Evolutionary conservation across 2,329 filamentous ascomycete species (phyloP).

Genomic region (Monosporascus sp.): DNA sequence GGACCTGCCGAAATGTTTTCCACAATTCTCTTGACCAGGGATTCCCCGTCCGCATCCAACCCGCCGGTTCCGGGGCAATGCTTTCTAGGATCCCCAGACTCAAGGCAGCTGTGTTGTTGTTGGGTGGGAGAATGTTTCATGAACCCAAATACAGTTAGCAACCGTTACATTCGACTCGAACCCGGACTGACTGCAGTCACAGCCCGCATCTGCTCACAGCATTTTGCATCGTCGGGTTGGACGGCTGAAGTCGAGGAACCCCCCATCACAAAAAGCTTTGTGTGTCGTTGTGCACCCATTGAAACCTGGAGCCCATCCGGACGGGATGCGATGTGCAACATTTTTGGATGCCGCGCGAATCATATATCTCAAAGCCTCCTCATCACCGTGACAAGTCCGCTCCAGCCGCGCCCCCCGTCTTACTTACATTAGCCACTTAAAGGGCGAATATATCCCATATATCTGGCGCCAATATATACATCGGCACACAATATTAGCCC

Average conservation of each 20-base stretch:
- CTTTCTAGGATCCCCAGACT: not conserved
- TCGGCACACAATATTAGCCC: not conserved
- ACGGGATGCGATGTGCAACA: not conserved
- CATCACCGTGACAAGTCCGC: too few species aligned
- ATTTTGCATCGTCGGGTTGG: not conserved
- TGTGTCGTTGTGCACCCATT: not conserved
- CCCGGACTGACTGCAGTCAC: not conserved
- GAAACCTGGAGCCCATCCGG: not conserved
- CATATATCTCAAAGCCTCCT: not conserved
- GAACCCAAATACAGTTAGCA: not conserved
- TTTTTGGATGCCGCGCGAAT: not conserved
- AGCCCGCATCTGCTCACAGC: not conserved
- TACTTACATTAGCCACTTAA: too few species aligned
- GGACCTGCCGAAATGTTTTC: too few species aligned
- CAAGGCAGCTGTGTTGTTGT: not conserved
- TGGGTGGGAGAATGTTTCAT: not conserved
- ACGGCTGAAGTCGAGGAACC: not conserved
- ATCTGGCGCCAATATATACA: too few species aligned
- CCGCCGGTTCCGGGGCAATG: not conserved
- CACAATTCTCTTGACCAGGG: too few species aligned
- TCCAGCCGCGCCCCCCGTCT: too few species aligned
- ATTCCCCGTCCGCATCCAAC: not conserved
- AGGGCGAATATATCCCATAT: too few species aligned
- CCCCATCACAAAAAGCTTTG: not conserved
- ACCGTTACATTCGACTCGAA: not conserved